A percentile compares a stretch with the other conserved stretches of the same genome.
Evolutionary conservation across 1,284 basidiomycete genomes (phyloP).

Genomic region (Papiliotrema nemorosa): DNA sequence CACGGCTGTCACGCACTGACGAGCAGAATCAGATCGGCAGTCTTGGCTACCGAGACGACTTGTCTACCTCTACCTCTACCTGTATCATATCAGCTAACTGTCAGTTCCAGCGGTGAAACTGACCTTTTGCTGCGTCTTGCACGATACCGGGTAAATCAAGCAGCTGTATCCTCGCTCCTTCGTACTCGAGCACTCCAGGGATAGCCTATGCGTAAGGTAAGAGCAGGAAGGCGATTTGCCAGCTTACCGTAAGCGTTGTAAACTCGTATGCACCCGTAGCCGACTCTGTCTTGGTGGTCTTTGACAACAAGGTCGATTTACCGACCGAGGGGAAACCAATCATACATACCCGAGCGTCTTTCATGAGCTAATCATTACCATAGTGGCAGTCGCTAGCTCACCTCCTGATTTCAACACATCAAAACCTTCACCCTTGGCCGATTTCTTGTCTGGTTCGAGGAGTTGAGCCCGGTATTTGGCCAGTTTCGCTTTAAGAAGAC

Average conservation of each 20-base stretch:
- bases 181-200: conserved; percentile 88
- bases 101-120: conserved; percentile 2
- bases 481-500: conserved; percentile 50
- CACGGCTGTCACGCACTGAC: no score
- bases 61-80: conserved; percentile 91
- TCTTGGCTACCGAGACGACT: conserved; percentile 90
- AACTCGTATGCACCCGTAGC: conserved; percentile 93
- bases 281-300: conserved; percentile 85
- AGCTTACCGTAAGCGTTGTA: conserved; percentile 76
- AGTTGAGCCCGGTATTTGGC: conserved; percentile 87
- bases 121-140: conserved; percentile 86
- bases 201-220: conserved; percentile 63
- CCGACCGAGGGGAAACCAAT: conserved; percentile 95
- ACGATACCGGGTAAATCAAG: conserved; percentile 97
- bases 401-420: conserved; percentile 88
- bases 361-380: conserved; percentile 1
- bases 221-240: background rate
- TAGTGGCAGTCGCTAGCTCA: conserved; percentile 14
- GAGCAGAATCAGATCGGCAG: conserved; percentile 89
- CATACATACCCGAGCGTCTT: conserved; percentile 83
- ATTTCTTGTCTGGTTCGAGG: conserved; percentile 74
- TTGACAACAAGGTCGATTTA: conserved; percentile 89
- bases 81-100: conserved; percentile 20
- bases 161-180: conserved; percentile 88
- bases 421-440: conserved; percentile 79